phyloP scores from a whole-genome alignment of 257 asterid species.

The Nicotiana knightiana region DNA sequence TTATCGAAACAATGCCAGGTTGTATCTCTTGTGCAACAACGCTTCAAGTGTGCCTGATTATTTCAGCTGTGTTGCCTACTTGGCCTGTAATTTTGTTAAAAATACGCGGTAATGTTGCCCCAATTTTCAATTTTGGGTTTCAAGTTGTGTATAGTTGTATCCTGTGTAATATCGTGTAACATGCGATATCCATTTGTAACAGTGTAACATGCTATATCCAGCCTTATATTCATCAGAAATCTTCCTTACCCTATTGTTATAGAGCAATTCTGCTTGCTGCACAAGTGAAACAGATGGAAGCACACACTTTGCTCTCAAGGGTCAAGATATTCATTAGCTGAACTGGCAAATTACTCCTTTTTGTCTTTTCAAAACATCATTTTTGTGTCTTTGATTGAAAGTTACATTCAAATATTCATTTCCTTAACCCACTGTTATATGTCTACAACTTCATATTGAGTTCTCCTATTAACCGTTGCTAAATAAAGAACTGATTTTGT shows the following conservation, averaged over 20 bases:
- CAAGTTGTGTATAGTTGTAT: neutral
- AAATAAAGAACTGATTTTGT: too few species aligned
- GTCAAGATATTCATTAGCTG: neutral
- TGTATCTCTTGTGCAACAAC: slow-evolving; percentile 7
- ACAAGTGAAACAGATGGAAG: neutral
- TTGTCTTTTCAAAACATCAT: neutral
- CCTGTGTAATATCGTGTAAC: neutral
- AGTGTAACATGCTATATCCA: neutral
- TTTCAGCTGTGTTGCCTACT: neutral
- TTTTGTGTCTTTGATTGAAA: neutral
- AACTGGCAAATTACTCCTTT: neutral
- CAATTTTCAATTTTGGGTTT: slow-evolving; percentile 1
- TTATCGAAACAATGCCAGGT: neutral
- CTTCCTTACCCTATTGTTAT: neutral
- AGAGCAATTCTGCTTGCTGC: neutral
- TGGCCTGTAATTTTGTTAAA: slow-evolving; percentile 1
- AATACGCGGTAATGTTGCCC: neutral
- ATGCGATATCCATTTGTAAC: neutral
- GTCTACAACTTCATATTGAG: neutral
- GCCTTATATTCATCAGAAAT: neutral
- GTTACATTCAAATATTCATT: neutral
- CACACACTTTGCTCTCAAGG: neutral
- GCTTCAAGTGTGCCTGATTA: neutral
- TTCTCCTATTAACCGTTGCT: too few species aligned
- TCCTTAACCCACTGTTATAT: neutral